Conservation (phyloP, 768 basidiomycete species). For the Exsudoporus frostii region DNA sequence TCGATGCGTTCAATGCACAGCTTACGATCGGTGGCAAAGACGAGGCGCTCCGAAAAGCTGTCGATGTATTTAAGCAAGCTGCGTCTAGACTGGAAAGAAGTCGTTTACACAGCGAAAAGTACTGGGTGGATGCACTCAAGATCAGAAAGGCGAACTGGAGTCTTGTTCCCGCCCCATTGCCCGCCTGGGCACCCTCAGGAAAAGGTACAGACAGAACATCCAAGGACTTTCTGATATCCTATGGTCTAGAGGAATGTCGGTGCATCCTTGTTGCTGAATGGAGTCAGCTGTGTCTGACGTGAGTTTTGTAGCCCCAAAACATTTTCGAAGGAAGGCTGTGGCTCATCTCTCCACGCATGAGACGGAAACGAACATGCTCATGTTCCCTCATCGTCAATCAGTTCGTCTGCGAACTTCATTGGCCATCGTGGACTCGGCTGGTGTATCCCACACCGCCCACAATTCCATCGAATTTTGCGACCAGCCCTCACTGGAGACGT, state of each 20-base stretch:
- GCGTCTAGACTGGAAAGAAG: constrained; percentile 66
- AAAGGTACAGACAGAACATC: constrained; percentile 79
- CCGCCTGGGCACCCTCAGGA: constrained; percentile 62
- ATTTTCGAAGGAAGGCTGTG: constrained; percentile 67
- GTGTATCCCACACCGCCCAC: constrained; percentile 31
- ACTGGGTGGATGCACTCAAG: constrained; percentile 81
- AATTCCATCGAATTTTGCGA: constrained; percentile 36
- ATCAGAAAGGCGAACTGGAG: constrained; percentile 79
- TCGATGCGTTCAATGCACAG: constrained; percentile 71
- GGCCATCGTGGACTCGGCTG: constrained; percentile 32
- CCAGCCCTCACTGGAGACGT: constrained; percentile 43
- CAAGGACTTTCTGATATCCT: constrained; percentile 78
- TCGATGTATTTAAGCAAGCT: constrained; percentile 65
- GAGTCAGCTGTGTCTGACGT: not conserved
- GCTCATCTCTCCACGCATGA: constrained; percentile 59
- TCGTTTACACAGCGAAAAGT: constrained; percentile 60
- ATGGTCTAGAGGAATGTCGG: constrained; percentile 80
- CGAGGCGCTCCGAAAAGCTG: constrained; percentile 70
- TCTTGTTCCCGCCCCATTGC: constrained; percentile 74
- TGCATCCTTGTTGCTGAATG: constrained; percentile 7
- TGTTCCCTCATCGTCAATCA: constrained; percentile 63
- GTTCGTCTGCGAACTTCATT: constrained; percentile 64
- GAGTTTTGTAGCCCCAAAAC: constrained; percentile 50
- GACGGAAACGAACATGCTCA: constrained; percentile 40
- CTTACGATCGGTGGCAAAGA: constrained; percentile 78